A percentile compares a stretch with the other conserved stretches of the same genome.
These are phyloP conservation scores for Castanea sativa DNA, from an alignment of 306 rosid genomes.

Conservation along the genomic window DNA sequence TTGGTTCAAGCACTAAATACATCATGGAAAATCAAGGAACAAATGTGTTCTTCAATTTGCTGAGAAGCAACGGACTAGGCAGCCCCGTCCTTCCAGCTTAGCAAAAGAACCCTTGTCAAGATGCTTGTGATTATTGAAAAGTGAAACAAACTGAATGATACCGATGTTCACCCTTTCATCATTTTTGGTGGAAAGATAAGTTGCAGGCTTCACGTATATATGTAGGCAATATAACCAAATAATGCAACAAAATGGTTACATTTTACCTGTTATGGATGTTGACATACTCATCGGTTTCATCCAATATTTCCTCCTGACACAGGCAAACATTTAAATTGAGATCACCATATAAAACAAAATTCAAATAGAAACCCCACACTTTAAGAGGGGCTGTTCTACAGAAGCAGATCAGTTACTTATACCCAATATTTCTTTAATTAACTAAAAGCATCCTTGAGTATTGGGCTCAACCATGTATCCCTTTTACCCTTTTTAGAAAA, in stretches of 20 bases:
- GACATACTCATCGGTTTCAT: slow-evolving; percentile 98
- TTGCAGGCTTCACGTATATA: slow-evolving; percentile 11
- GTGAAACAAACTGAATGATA: neutral
- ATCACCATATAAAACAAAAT: slow-evolving; percentile 17
- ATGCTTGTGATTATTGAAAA: neutral
- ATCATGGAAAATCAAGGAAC: neutral
- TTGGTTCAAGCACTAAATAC: slow-evolving; percentile 5
- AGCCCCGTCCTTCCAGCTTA: neutral
- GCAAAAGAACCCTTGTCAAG: neutral
- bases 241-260: slow-evolving; percentile 8
- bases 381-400: slow-evolving; percentile 5
- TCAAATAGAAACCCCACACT: slow-evolving; percentile 2
- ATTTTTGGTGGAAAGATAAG: neutral
- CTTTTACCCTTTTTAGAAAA: neutral
- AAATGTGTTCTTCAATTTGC: neutral
- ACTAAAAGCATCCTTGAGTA: neutral
- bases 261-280: slow-evolving; percentile 91
- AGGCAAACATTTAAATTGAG: slow-evolving; percentile 19
- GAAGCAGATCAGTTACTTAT: slow-evolving; percentile 9
- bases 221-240: neutral
- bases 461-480: neutral
- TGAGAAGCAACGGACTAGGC: neutral
- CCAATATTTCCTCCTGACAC: slow-evolving; percentile 95
- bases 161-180: neutral
- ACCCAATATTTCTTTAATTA: neutral